phyloP scores from a whole-genome alignment of 2,329 filamentous ascomycete species.

The Phaeosphaeriaceae sp. region DNA sequence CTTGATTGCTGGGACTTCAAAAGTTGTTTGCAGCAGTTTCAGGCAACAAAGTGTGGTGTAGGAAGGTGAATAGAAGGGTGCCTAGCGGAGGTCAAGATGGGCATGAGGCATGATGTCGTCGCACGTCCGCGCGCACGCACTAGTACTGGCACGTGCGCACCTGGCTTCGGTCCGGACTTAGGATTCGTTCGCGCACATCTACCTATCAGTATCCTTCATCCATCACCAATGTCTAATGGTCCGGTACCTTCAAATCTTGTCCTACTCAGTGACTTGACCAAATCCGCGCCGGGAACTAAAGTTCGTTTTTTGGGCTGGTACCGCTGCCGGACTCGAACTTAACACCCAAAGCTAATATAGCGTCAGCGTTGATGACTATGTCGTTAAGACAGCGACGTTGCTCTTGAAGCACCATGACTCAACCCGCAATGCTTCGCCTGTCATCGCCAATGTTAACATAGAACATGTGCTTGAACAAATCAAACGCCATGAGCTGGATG shows the following conservation, averaged over 20 bases:
- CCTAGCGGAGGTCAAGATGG: slow-evolving; percentile 23
- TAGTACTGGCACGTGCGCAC: slow-evolving; percentile 25
- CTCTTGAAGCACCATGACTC: slow-evolving; percentile 73
- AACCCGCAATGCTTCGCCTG: slow-evolving; percentile 30
- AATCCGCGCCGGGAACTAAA: slow-evolving; percentile 68
- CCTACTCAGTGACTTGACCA: slow-evolving; percentile 53
- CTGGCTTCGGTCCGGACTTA: slow-evolving; percentile 17
- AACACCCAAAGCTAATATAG: slow-evolving; percentile 15
- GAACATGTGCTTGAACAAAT: slow-evolving; percentile 72
- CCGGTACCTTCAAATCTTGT: slow-evolving; percentile 66
- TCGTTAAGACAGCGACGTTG: slow-evolving; percentile 64
- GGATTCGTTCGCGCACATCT: slow-evolving; percentile 17
- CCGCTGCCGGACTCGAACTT: slow-evolving; percentile 40
- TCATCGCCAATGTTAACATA: slow-evolving; percentile 70
- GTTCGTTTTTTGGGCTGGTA: slow-evolving; percentile 93
- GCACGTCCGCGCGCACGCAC: slow-evolving; percentile 7
- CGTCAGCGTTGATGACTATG: slow-evolving; percentile 65
- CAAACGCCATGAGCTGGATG: slow-evolving; percentile 66
- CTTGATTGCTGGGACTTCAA: neutral
- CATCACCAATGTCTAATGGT: slow-evolving; percentile 39
- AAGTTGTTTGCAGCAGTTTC: slow-evolving; percentile 1
- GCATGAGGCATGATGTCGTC: slow-evolving; percentile 34
- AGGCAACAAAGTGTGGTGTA: slow-evolving; percentile 13
- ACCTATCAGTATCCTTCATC: neutral
- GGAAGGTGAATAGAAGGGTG: slow-evolving; percentile 20